phyloP scores from a whole-genome alignment of 2,329 filamentous ascomycete species.

The Ophiostoma triangulosporum region DNA sequence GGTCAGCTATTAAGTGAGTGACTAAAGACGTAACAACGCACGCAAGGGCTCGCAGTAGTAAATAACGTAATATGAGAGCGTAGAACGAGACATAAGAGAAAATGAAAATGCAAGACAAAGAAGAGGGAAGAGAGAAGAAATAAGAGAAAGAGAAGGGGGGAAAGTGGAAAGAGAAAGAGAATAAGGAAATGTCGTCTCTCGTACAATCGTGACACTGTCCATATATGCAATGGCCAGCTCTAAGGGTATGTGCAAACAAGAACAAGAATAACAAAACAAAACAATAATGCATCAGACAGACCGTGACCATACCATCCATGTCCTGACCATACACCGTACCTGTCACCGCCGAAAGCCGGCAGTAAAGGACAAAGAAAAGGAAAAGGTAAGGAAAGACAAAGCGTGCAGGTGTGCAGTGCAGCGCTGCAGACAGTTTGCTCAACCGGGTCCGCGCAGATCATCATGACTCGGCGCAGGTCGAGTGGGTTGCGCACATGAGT shows the following conservation, averaged over 20 bases:
- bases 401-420: not conserved
- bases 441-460: not conserved
- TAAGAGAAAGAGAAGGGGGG: not conserved
- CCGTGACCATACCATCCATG: not conserved
- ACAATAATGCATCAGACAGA: not conserved
- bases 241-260: constrained; percentile 2
- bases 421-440: not conserved
- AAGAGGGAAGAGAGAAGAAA: not conserved
- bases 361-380: not conserved
- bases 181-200: not conserved
- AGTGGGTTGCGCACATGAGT: not conserved
- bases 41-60: not conserved
- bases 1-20: not conserved
- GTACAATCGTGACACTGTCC: not conserved
- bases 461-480: not conserved
- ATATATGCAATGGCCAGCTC: not conserved
- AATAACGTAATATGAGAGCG: not conserved
- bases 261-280: constrained; percentile 3
- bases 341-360: not conserved
- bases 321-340: not conserved
- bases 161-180: not conserved
- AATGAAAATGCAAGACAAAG: not conserved
- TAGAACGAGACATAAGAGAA: not conserved
- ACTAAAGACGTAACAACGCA: not conserved
- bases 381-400: not conserved